Evolutionary conservation across 2,329 filamentous ascomycete genomes (phyloP).

Genomic region (Penicillium sp.): DNA sequence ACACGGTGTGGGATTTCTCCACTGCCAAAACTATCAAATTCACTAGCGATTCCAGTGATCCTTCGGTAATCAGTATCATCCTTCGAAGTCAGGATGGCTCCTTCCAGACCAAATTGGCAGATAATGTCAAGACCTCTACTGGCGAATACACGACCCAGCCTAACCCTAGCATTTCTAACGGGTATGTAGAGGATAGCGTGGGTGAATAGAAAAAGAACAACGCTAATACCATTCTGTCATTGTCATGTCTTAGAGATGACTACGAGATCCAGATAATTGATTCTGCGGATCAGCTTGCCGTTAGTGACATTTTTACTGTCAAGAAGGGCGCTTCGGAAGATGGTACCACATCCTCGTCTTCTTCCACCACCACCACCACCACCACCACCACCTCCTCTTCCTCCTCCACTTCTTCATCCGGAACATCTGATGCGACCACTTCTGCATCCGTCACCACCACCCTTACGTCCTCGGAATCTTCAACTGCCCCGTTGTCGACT

Average conservation of each 20-base stretch:
- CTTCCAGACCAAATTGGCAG: conserved; percentile 16
- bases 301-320: conserved; percentile 13
- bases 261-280: conserved; percentile 17
- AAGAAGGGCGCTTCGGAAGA: conserved; percentile 7
- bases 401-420: background rate
- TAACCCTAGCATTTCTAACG: conserved; percentile 15
- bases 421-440: background rate
- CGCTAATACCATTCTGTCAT: background rate
- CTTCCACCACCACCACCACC: background rate
- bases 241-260: conserved; percentile 1
- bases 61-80: conserved; percentile 12
- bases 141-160: conserved; percentile 15
- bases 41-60: conserved; percentile 7
- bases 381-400: background rate
- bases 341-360: conserved; percentile 8
- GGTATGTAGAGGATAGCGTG: conserved; percentile 5
- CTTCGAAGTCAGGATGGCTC: conserved; percentile 13
- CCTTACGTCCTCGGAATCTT: background rate
- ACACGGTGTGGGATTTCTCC: conserved; percentile 11
- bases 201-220: background rate
- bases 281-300: conserved; percentile 11
- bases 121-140: conserved; percentile 13
- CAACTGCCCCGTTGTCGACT: conserved; percentile 2
- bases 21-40: conserved; percentile 13
- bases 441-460: background rate